A percentile compares a stretch with the other conserved stretches of the same genome.
Evolutionary conservation across 1,139 yeast genomes (phyloP).

Genomic region (Hemisphaericaspora lyxosophila): DNA sequence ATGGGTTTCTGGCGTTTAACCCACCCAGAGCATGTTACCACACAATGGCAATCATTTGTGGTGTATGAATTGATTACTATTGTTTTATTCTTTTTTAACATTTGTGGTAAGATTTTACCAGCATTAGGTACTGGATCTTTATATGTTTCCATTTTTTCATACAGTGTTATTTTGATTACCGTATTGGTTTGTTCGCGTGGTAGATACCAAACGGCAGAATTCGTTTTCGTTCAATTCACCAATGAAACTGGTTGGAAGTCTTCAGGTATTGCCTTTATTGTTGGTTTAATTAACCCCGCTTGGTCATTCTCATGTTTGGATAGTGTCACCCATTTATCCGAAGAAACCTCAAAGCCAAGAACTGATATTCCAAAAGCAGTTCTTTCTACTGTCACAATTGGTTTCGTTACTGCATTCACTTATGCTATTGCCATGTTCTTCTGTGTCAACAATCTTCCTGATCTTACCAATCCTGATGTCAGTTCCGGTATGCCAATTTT

Average conservation of each 20-base stretch:
- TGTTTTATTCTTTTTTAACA: conserved; percentile 35
- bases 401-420: conserved; percentile 39
- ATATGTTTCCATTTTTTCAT: conserved; percentile 38
- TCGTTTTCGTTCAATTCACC: conserved; percentile 38
- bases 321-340: conserved; percentile 45
- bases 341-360: conserved; percentile 38
- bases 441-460: conserved; percentile 34
- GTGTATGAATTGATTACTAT: conserved; percentile 42
- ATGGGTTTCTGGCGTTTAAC: conserved; percentile 51
- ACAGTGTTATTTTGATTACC: conserved; percentile 35
- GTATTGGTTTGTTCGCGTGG: conserved; percentile 40
- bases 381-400: conserved; percentile 43
- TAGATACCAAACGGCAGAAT: conserved; percentile 33
- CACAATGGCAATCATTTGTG: conserved; percentile 55
- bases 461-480: conserved; percentile 25
- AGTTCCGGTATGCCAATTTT: conserved; percentile 42
- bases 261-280: conserved; percentile 44
- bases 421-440: conserved; percentile 46
- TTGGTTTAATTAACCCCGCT: conserved; percentile 44
- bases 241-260: conserved; percentile 44
- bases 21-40: conserved; percentile 42
- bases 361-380: conserved; percentile 44
- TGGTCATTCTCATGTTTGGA: conserved; percentile 47
- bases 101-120: conserved; percentile 39
- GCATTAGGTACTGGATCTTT: conserved; percentile 35